Evolutionary conservation across 106 monocot genomes (phyloP), one percentile per base, ranked within the genome.

Genomic region (Triglochin maritima): DNA sequence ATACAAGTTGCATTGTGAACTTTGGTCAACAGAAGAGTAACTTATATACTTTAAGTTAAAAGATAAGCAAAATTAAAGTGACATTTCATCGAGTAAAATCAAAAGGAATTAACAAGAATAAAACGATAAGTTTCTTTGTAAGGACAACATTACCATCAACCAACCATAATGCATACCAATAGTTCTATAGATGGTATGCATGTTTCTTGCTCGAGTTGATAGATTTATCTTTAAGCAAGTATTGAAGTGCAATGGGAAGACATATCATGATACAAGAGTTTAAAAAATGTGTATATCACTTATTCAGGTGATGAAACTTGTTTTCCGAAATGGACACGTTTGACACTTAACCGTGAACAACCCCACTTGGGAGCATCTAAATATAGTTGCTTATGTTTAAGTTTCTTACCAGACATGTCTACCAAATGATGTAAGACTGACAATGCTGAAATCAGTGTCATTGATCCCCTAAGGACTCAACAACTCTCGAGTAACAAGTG

Each of bases 241-340:
- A 7, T 47, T 46, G 16, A 43, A 62, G 61, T 49, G 47, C 64
- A 48, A 14, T 64, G 64, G 49, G 47, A 64, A 64, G 45, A 47
- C 15, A 14, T 8, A 64, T 64, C 64, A 64, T 64, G 48, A 64
- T 49, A 49, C 47, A 48, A 15, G 64, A 48, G 64, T 64, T 47
- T 46, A 64, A n/a, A 48, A 63, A 12, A 44, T 3, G n/a, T 14
- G 6, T 45, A 62, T 4, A 29, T 64, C 64, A 64, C 64, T 13
- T 64, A 47, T 5, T 45, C 64, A 16, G 44, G 48, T 64, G 64
- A 48, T 15, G 44, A 48, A 64, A 14, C 49, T 15, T 46, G 17
- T 48, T 64, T 49, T 49, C 47, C 13, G 6, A 12, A 55, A 8
- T 55, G 55, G 13, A n/a, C 45, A 1, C 5, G 62, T 62, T 44